Base-by-base conservation (phyloP, 2,329 filamentous ascomycete species). In the Hortaea werneckii region DNA sequence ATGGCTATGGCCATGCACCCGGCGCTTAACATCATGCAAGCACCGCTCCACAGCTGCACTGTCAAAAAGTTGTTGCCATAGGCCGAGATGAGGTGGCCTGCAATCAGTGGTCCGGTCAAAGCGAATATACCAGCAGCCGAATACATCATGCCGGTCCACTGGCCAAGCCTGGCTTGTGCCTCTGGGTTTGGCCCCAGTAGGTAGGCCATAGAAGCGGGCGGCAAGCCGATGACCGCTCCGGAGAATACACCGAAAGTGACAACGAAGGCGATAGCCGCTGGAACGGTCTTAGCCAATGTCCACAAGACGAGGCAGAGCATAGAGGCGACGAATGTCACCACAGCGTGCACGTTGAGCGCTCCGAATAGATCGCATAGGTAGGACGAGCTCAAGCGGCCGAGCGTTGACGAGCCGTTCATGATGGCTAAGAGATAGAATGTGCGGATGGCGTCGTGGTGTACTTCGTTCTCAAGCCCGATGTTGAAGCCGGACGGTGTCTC, bases 131-230 rank as follows among this genome's bases (percentile, higher is more conserved):
- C 69, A 6, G 70, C 65, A 39, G 61, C 58, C 8, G 65, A 66
- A 60, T 74, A 75, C 71, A 74, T 73, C 71, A 74, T 73, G 37
- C 72, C 72, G 3, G 65, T 69, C 72, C 72, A 75, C 44, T 74
- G 71, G 10, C 72, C 72, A 6, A 75, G 66, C 45, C 67, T 69
- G 42, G 65, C 55, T 40, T 65, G 60, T 5, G 53, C 51, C 30
- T 58, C 44, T 46, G 55, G 48, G 34, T 54, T 48, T 5, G 50
- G 48, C 6, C 60, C 64, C 47, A 75, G 63, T 37, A 74, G 69
- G 54, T 68, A 66, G 30, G 69, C 69, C 34, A 75, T 64, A 10
- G 66, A 71, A 4, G 72, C 72, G 1, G 72, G 69, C 6, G 72
- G 72, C 1, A 74, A 63, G 13, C 71, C 72, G 44, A 75, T 73